Percentiles rank a stretch among this genome's conserved stretches.
These are phyloP conservation scores for Panaeolus papilionaceus DNA, from an alignment of 768 basidiomycete species.

Conservation along the genomic window DNA sequence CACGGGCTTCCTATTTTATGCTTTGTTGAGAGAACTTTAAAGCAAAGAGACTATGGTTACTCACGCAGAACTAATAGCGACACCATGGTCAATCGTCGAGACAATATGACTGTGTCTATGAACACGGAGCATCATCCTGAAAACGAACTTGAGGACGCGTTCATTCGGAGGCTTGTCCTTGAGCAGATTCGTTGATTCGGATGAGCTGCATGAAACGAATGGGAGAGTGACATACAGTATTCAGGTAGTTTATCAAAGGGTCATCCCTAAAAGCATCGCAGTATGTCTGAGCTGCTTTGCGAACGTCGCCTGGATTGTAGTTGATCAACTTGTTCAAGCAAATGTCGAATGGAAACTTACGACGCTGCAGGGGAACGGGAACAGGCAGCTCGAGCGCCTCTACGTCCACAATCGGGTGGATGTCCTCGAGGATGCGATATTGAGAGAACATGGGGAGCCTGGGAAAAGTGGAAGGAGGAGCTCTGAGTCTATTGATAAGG, in stretches of 20 bases:
- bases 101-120: neutral
- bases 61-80: constrained; percentile 12
- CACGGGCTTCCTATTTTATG: neutral
- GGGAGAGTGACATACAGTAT: constrained; percentile 8
- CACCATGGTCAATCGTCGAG: constrained; percentile 14
- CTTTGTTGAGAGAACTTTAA: neutral
- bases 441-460: neutral
- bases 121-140: neutral
- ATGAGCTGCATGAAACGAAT: neutral
- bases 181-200: neutral
- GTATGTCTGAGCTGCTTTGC: neutral
- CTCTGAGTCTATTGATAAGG: neutral
- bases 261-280: constrained; percentile 14
- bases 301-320: constrained; percentile 1
- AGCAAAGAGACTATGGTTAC: neutral
- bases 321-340: neutral
- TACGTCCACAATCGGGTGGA: neutral
- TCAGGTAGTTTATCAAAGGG: constrained; percentile 10
- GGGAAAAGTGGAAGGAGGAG: neutral
- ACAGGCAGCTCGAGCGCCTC: neutral
- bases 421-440: constrained; percentile 3
- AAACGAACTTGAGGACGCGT: neutral
- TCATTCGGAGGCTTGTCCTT: neutral
- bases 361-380: neutral
- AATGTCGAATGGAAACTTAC: neutral